phyloP scores from a whole-genome alignment of 208 protist species.

The Herpetomonas muscarum region DNA sequence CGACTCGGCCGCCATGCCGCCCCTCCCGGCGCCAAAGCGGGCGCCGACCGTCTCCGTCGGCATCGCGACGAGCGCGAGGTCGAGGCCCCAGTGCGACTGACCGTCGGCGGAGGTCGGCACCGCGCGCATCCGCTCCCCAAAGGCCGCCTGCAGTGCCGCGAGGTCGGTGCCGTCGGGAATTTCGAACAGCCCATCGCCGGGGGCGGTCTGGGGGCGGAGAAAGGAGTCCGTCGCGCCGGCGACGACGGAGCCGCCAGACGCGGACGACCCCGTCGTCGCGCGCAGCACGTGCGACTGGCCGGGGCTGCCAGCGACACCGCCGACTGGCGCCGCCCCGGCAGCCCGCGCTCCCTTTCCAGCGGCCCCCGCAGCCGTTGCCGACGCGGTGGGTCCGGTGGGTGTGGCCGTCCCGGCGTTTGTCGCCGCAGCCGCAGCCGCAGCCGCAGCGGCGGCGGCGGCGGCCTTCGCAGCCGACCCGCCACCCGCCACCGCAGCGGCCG shows the following conservation, averaged over 20 bases:
- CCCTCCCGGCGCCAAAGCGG: not conserved
- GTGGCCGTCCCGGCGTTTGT: too few species aligned
- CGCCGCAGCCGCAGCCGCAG: not conserved
- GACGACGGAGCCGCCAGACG: too few species aligned
- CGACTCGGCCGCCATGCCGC: not conserved
- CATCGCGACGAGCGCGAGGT: constrained; percentile 11
- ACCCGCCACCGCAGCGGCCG: constrained; percentile 5
- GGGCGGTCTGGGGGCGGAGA: too few species aligned
- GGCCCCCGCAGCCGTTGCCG: too few species aligned
- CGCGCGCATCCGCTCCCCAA: not conserved
- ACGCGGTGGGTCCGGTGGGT: too few species aligned
- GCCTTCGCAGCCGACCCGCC: not conserved
- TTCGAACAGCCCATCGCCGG: too few species aligned
- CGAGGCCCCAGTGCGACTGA: constrained; percentile 6
- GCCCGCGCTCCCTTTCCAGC: too few species aligned
- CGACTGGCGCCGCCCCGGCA: too few species aligned
- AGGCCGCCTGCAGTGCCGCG: not conserved
- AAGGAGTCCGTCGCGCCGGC: too few species aligned
- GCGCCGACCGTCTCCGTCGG: constrained; percentile 13
- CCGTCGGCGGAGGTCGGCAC: not conserved
- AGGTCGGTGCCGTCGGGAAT: not conserved
- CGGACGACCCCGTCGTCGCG: too few species aligned
- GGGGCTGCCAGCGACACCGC: too few species aligned
- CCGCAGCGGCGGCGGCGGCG: not conserved
- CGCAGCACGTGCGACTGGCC: too few species aligned